A percentile compares a stretch with the other conserved stretches of the same genome.
These are phyloP conservation scores for Marsdenia floribunda DNA, from an alignment of 257 asterid species.

Conservation along the genomic window DNA sequence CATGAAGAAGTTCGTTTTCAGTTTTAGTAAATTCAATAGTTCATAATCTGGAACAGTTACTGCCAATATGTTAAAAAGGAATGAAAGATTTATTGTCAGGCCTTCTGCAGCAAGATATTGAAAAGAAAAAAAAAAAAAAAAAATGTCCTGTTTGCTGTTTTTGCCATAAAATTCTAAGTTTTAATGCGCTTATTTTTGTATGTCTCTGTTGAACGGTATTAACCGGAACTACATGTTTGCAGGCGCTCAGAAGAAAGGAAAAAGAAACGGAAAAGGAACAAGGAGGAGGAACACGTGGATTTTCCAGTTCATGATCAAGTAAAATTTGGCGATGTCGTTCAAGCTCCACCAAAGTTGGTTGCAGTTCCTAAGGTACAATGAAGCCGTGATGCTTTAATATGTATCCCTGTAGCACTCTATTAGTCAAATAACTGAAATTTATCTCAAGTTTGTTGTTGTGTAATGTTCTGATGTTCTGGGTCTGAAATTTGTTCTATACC, in stretches of 20 bases:
- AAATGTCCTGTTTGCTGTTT: background rate
- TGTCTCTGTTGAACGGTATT: background rate
- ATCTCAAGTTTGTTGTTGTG: background rate
- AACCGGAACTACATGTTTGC: conserved; percentile 21
- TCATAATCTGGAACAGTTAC: background rate
- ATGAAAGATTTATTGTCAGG: background rate
- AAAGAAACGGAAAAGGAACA: conserved; percentile 52
- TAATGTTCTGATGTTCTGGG: no score
- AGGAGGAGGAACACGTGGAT: conserved; percentile 36
- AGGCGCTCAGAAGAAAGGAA: conserved; percentile 66
- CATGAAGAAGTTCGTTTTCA: background rate
- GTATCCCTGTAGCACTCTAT: background rate
- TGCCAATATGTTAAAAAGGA: background rate
- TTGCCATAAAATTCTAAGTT: background rate
- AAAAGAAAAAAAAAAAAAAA: background rate
- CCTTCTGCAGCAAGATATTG: background rate
- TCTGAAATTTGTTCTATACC: no score
- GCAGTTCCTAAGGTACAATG: conserved; percentile 67
- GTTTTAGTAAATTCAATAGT: background rate
- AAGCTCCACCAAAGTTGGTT: conserved; percentile 81
- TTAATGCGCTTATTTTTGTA: background rate
- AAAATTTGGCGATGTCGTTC: conserved; percentile 79
- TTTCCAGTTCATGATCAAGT: conserved; percentile 61
- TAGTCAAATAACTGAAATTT: background rate
- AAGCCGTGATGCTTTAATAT: background rate